Conservation (phyloP, 305 asterid genomes). For the Plantago coronopus region DNA sequence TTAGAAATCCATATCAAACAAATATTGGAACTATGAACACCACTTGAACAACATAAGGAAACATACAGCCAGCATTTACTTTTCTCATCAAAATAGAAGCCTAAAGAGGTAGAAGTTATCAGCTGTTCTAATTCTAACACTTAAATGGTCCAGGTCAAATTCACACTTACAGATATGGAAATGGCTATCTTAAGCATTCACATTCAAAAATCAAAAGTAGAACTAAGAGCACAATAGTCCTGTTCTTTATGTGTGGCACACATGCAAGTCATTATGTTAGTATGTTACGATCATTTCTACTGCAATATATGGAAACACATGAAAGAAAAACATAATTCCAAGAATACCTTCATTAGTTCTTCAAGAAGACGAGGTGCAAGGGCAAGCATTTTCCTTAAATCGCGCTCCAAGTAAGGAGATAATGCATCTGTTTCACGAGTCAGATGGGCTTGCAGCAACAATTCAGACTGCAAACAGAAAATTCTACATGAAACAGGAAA, state of each 20-base stretch:
- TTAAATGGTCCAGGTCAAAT: slow-evolving; percentile 1
- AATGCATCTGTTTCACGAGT: slow-evolving; percentile 84
- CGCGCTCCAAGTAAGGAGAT: slow-evolving; percentile 73
- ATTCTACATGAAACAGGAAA: slow-evolving; percentile 17
- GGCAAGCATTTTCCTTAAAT: slow-evolving; percentile 77
- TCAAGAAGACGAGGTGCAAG: slow-evolving; percentile 98
- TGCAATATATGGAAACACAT: neutral
- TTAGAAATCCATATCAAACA: neutral
- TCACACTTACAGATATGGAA: neutral
- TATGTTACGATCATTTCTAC: slow-evolving; percentile 4
- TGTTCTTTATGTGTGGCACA: neutral
- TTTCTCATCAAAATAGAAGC: slow-evolving; percentile 11
- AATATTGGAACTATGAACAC: neutral
- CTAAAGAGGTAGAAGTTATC: neutral
- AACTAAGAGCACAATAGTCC: slow-evolving; percentile 13
- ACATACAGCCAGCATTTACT: neutral
- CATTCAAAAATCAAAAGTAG: slow-evolving; percentile 17
- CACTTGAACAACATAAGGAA: slow-evolving; percentile 1
- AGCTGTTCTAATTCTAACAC: neutral
- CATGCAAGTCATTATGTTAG: neutral
- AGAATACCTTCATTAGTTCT: slow-evolving; percentile 88
- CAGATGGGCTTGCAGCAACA: slow-evolving; percentile 94
- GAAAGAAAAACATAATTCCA: slow-evolving; percentile 10
- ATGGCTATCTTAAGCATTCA: slow-evolving; percentile 15
- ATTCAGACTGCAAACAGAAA: slow-evolving; percentile 64